A percentile compares a stretch with the other conserved stretches of the same genome.
Conservation (phyloP, 2,329 filamentous ascomycete genomes). For the Nemania bipapillata region DNA sequence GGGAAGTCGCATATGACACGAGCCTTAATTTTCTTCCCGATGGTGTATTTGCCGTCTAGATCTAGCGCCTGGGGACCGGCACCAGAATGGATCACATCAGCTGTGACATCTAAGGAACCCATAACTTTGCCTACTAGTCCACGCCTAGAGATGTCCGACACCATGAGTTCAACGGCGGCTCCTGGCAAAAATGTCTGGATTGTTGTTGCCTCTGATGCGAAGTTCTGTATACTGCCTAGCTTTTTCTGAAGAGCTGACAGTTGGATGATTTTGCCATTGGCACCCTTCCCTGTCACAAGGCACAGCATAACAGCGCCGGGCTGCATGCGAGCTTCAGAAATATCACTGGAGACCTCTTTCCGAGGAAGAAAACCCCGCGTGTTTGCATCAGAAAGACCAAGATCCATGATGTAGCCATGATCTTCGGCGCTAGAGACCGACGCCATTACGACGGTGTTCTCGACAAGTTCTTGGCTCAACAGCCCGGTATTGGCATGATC, state of each 20-base stretch:
- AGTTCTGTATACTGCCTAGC: constrained; percentile 72
- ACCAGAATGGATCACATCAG: constrained; percentile 89
- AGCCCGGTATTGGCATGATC: constrained; percentile 81
- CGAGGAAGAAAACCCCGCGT: constrained; percentile 86
- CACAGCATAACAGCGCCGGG: constrained; percentile 88
- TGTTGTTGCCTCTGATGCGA: constrained; percentile 79
- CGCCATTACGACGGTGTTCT: constrained; percentile 84
- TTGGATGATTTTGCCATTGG: constrained; percentile 85
- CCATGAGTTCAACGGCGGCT: constrained; percentile 84
- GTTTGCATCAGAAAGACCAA: constrained; percentile 75
- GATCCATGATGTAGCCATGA: constrained; percentile 91
- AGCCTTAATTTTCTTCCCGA: constrained; percentile 84
- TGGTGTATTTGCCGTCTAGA: constrained; percentile 80
- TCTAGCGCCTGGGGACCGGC: constrained; percentile 75
- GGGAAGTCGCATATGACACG: constrained; percentile 91
- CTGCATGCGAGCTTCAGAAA: constrained; percentile 75
- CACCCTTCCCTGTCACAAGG: constrained; percentile 77
- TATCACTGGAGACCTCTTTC: constrained; percentile 77
- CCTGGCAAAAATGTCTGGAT: constrained; percentile 92
- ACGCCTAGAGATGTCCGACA: constrained; percentile 77
- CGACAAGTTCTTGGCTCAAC: constrained; percentile 75
- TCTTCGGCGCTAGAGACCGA: constrained; percentile 93
- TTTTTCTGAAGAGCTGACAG: constrained; percentile 79
- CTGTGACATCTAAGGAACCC: constrained; percentile 89
- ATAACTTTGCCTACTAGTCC: constrained; percentile 92